Conservation (phyloP, 805 yeast species). For the Saccharomycopsis sp. region DNA sequence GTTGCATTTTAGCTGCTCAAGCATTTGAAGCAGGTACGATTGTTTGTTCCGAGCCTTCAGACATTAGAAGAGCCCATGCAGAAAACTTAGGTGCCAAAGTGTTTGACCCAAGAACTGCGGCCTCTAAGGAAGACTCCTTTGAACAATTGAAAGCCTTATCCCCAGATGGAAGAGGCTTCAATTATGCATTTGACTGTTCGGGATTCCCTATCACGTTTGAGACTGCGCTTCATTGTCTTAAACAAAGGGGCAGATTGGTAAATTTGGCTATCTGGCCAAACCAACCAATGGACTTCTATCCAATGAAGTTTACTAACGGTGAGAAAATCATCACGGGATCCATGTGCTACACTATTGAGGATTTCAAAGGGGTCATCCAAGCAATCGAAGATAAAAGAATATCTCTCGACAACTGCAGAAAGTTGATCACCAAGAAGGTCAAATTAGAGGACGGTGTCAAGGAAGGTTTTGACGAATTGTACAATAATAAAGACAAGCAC, state of each 20-base stretch:
- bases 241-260: constrained; percentile 39
- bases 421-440: constrained; percentile 36
- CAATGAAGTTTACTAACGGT: constrained; percentile 39
- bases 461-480: constrained; percentile 37
- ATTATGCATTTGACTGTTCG: constrained; percentile 47
- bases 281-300: constrained; percentile 36
- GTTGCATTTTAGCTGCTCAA: constrained; percentile 47
- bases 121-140: constrained; percentile 28
- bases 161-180: constrained; percentile 40
- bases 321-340: constrained; percentile 41
- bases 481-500: constrained; percentile 38
- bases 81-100: constrained; percentile 38
- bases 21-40: constrained; percentile 43
- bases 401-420: constrained; percentile 30
- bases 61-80: constrained; percentile 55
- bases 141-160: constrained; percentile 31
- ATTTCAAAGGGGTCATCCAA: constrained; percentile 37
- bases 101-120: constrained; percentile 36
- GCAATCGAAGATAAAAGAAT: constrained; percentile 35
- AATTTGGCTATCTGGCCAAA: constrained; percentile 48
- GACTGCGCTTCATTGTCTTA: constrained; percentile 34
- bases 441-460: constrained; percentile 35
- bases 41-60: constrained; percentile 58
- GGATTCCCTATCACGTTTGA: constrained; percentile 43
- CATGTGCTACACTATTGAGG: constrained; percentile 38